Evolutionary conservation across 768 basidiomycete genomes (phyloP), one percentile per base, ranked within the genome.

Genomic region (Podaxis pistillaris): DNA sequence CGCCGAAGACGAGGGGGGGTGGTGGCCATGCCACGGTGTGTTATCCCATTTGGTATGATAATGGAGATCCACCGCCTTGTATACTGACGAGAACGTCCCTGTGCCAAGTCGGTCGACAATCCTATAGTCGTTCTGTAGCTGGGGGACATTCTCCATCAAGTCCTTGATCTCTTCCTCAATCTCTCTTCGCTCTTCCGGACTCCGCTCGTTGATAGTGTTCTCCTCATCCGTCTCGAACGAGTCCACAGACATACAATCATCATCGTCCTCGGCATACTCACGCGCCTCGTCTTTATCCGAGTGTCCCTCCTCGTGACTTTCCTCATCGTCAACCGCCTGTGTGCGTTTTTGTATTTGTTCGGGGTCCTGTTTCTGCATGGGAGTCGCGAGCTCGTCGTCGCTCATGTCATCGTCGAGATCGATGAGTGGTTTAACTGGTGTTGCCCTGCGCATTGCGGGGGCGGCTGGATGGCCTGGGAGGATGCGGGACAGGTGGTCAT

Each of bases 51-150:
- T 62, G 57, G 90, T 89, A 54, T 81, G 76, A 67, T 93, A 85
- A 68, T 90, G 75, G 15, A 90, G 68, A 73, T 99, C 97, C 65
- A 96, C 74, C 0, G 96, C 97, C 69, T 98, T 97, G 83, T 98
- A 99, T n/a, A 99, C 97, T 9, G 95, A 95, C 0, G 96, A 98
- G 76, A 99, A 99, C 1, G 96, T 99, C 15, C 96, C 96, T 58
- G 96, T 98, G 13, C 97, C 97, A 0, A 99, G 83, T 0, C 96
- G 85, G 76, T 98, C 96, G 38, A 98, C 73, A 38, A 98, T 79
- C 55, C 78, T 83, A 79, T 96, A 98, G 66, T 90, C 81, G 2
- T 78, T 70, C 4, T 75, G 71, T 58, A 96, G 79, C n/a, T 81
- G 74, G 0, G 91, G 90, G 3, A 96, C 86, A 17, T 83, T 81